phyloP scores from a whole-genome alignment of 306 rosid genomes.

The Cicer bijugum region DNA sequence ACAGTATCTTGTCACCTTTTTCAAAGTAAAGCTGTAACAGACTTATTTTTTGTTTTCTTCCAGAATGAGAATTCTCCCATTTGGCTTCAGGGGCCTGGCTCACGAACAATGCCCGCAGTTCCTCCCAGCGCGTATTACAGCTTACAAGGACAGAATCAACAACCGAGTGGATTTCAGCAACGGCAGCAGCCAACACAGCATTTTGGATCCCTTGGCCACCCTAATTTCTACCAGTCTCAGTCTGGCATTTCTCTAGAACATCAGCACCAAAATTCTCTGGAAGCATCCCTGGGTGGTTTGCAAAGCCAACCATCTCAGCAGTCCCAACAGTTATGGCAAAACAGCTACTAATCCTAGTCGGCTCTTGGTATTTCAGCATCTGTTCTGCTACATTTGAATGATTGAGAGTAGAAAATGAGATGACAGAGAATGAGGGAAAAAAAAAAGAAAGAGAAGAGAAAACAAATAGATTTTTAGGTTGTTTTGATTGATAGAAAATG shows the following conservation, averaged over 20 bases:
- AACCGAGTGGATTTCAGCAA: slow-evolving; percentile 75
- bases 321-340: slow-evolving; percentile 85
- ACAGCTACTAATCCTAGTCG: slow-evolving; percentile 67
- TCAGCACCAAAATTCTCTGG: slow-evolving; percentile 77
- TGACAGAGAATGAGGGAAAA: neutral
- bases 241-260: slow-evolving; percentile 75
- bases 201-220: slow-evolving; percentile 68
- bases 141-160: slow-evolving; percentile 90
- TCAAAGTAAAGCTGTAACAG: neutral
- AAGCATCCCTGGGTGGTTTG: slow-evolving; percentile 64
- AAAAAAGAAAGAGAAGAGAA: neutral
- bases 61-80: slow-evolving; percentile 85
- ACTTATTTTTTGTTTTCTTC: neutral
- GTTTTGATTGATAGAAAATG: neutral
- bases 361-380: slow-evolving; percentile 62
- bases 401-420: neutral
- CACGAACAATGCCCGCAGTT: slow-evolving; percentile 79
- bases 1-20: neutral
- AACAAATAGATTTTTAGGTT: neutral
- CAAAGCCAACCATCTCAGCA: slow-evolving; percentile 84
- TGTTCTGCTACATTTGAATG: neutral
- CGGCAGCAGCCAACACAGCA: slow-evolving; percentile 87
- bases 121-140: slow-evolving; percentile 79
- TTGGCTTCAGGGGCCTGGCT: slow-evolving; percentile 95
- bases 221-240: slow-evolving; percentile 81